A percentile compares a stretch with the other conserved stretches of the same genome.
Conservation (phyloP, 441 rosid genomes). For the Francoa sonchifolia region DNA sequence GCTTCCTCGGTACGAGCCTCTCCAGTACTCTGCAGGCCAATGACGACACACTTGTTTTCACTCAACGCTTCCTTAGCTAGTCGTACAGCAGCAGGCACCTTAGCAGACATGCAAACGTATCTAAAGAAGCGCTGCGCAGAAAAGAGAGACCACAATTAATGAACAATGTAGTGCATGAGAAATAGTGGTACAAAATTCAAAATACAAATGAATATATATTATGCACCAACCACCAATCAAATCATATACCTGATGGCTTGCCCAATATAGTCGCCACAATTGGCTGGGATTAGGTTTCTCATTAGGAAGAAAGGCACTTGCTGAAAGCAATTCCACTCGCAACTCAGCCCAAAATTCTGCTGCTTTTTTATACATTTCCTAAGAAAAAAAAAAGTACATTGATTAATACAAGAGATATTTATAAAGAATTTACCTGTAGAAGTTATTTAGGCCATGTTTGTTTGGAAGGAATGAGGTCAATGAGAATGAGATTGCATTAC, state of each 20-base stretch:
- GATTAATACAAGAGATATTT: no score
- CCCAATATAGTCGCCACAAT: slow-evolving; percentile 97
- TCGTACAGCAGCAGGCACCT: slow-evolving; percentile 90
- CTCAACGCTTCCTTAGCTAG: slow-evolving; percentile 70
- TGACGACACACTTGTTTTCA: slow-evolving; percentile 80
- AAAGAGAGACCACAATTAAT: slow-evolving; percentile 13
- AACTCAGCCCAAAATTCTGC: slow-evolving; percentile 99
- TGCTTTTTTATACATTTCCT: slow-evolving; percentile 91
- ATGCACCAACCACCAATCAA: slow-evolving; percentile 13
- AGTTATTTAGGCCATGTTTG: no score
- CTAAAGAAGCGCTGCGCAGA: slow-evolving; percentile 87
- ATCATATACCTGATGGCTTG: slow-evolving; percentile 85
- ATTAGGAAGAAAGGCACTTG: slow-evolving; percentile 65
- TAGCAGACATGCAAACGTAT: slow-evolving; percentile 98
- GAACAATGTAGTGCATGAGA: no score
- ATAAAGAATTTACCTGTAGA: no score
- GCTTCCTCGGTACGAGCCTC: slow-evolving; percentile 99
- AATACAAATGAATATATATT: slow-evolving; percentile 1
- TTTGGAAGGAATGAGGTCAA: no score
- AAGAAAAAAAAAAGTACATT: no score
- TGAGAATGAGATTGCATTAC: no score
- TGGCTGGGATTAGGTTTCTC: slow-evolving; percentile 84
- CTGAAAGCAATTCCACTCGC: slow-evolving; percentile 90
- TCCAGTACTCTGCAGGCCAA: slow-evolving; percentile 99
- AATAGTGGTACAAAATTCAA: no score